phyloP scores from a whole-genome alignment of 2,329 filamentous ascomycete species.

The Trichoderma arundinaceum region DNA sequence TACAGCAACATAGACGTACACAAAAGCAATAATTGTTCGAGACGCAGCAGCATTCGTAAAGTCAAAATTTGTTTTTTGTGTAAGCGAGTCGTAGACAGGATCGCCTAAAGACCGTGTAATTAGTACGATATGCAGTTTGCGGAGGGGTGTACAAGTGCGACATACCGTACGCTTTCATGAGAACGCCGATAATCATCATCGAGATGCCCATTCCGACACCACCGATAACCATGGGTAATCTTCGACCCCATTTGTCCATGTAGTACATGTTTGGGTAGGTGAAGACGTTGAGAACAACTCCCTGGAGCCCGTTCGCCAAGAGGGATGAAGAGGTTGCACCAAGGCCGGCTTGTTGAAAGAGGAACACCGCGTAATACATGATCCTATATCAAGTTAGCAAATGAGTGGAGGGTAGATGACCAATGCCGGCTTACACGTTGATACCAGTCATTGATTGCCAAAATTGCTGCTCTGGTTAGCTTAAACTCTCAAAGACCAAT shows the following conservation, averaged over 20 bases:
- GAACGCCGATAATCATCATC: conserved; percentile 31
- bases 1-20: conserved; percentile 64
- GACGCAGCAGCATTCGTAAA: conserved; percentile 56
- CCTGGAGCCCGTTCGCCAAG: conserved; percentile 31
- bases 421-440: conserved; percentile 21
- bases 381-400: conserved; percentile 23
- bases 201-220: conserved; percentile 32
- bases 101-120: neutral
- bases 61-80: conserved; percentile 32
- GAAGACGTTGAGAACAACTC: conserved; percentile 32
- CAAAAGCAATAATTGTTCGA: conserved; percentile 66
- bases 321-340: conserved; percentile 31
- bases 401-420: too few species aligned
- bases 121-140: neutral
- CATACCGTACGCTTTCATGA: conserved; percentile 30
- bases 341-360: conserved; percentile 32
- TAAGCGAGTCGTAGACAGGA: conserved; percentile 28
- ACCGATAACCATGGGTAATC: conserved; percentile 31
- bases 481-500: neutral
- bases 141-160: neutral
- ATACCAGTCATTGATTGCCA: conserved; percentile 33
- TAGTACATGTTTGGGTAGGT: conserved; percentile 33
- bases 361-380: conserved; percentile 32
- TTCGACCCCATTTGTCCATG: conserved; percentile 32
- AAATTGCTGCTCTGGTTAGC: conserved; percentile 28